Conservation (phyloP, 306 rosid genomes). For the Cicer yamashitae region DNA sequence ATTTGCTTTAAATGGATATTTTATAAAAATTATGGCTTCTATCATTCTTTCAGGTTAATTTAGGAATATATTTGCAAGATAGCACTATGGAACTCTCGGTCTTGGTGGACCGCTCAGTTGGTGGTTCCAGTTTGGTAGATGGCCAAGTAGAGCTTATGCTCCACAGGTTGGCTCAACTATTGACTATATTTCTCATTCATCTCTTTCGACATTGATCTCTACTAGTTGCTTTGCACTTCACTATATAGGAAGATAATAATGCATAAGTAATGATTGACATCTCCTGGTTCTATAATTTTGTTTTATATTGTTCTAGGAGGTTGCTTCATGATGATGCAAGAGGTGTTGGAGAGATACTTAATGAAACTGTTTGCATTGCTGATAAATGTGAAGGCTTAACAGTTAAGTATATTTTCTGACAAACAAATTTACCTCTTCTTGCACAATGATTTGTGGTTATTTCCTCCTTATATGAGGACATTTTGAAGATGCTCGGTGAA, state of each 20-base stretch:
- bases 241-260: slow-evolving; percentile 17
- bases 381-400: slow-evolving; percentile 74
- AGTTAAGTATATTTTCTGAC: slow-evolving; percentile 59
- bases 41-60: slow-evolving; percentile 64
- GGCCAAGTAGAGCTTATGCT: slow-evolving; percentile 87
- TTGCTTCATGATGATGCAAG: slow-evolving; percentile 85
- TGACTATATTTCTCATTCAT: slow-evolving; percentile 33
- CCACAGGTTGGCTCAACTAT: slow-evolving; percentile 58
- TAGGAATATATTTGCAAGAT: slow-evolving; percentile 75
- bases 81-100: slow-evolving; percentile 64
- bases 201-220: slow-evolving; percentile 27
- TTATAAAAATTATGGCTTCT: slow-evolving; percentile 35
- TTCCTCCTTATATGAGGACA: slow-evolving; percentile 31
- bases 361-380: slow-evolving; percentile 80
- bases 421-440: slow-evolving; percentile 15
- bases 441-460: slow-evolving; percentile 33
- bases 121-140: slow-evolving; percentile 83
- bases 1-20: slow-evolving; percentile 19
- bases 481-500: background rate
- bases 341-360: slow-evolving; percentile 90
- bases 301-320: slow-evolving; percentile 65
- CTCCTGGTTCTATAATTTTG: slow-evolving; percentile 39
- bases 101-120: slow-evolving; percentile 80
- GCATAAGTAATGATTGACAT: slow-evolving; percentile 5
- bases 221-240: slow-evolving; percentile 26